Evolutionary conservation across 306 rosid genomes (phyloP), one percentile per base, ranked within the genome.

Genomic region (Crataegus laevigata): DNA sequence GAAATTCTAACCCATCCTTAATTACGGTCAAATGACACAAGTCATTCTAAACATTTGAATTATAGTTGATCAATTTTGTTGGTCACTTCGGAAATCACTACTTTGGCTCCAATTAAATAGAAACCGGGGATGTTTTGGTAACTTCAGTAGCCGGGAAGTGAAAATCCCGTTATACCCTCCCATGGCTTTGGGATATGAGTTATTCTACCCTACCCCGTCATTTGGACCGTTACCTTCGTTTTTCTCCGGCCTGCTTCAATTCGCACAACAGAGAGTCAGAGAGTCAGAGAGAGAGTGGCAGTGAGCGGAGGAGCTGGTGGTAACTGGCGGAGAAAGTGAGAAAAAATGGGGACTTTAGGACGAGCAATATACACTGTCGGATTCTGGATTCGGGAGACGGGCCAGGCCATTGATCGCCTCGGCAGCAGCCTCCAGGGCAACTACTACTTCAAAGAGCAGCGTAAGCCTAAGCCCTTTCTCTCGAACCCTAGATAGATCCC

Each of bases 351-450:
- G 66, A 92, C 93, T 72, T 85, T 92, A 1, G 97, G 97, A 58
- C 88, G 79, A 81, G 96, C 83, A 30, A 87, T 92, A 40, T 92
- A 90, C 91, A 81, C 86, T 29, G 89, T 92, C 14, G 97, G 97
- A 32, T 84, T 84, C 74, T 92, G 89, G 97, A 85, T 92, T 85
- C 89, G 96, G 12, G 90, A 87, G 82, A 88, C 97, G 5, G 97
- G 97, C 9, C 96, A 90, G 54, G 96, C 91, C 84, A 81, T 92
- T 69, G 96, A 92, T 84, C 97, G 96, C 28, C 87, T 92, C 40
- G 97, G 97, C 32, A 87, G 84, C 54, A 90, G 90, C 84, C 89
- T 92, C 34, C 96, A 92, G 69, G 97, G 97, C 29, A 79, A 57
- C 68, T 90, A 88, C 90, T 79, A 68, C 81, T 80, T 91, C 86